Percentiles rank a stretch among this genome's conserved stretches.
Evolutionary conservation across 2,329 filamentous ascomycete species (phyloP).

Genomic region (Didymella sp.): DNA sequence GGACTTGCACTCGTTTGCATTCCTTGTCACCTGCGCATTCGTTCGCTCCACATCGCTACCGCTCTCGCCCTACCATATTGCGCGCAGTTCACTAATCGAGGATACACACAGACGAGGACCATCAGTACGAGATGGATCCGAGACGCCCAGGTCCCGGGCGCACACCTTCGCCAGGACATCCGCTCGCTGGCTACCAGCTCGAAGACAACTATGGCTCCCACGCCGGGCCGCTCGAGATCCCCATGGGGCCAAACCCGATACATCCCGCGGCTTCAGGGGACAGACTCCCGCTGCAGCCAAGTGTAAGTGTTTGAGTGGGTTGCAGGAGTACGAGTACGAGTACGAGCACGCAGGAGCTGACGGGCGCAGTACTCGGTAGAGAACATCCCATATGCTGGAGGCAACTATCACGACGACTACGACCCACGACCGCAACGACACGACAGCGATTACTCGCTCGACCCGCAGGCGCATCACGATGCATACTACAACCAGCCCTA

Average conservation of each 20-base stretch:
- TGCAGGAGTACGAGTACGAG: too few relatives aligned
- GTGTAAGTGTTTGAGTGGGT: slow-evolving; percentile 63
- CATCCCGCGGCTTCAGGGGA: slow-evolving; percentile 69
- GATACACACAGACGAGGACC: slow-evolving; percentile 33
- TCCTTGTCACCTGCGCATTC: slow-evolving; percentile 20
- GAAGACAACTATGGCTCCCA: slow-evolving; percentile 73
- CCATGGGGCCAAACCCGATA: slow-evolving; percentile 64
- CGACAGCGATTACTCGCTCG: slow-evolving; percentile 72
- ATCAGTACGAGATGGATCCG: slow-evolving; percentile 57
- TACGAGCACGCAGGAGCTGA: slow-evolving; percentile 14
- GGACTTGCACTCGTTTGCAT: slow-evolving; percentile 11
- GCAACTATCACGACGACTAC: slow-evolving; percentile 63
- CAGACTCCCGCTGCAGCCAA: slow-evolving; percentile 81
- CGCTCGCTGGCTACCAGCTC: slow-evolving; percentile 78
- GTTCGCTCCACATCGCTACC: slow-evolving; percentile 18
- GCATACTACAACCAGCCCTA: slow-evolving; percentile 86
- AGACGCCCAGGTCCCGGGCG: slow-evolving; percentile 53
- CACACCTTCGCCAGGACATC: slow-evolving; percentile 79
- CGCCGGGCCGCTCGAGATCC: slow-evolving; percentile 69
- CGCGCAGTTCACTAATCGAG: slow-evolving; percentile 29
- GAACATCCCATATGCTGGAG: slow-evolving; percentile 70
- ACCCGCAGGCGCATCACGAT: slow-evolving; percentile 86
- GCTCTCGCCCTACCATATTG: slow-evolving; percentile 21
- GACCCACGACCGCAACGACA: slow-evolving; percentile 58
- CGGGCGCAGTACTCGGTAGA: slow-evolving; percentile 70